Evolutionary conservation across 768 basidiomycete genomes (phyloP).

Genomic region (Phlegmacium glaucopus): DNA sequence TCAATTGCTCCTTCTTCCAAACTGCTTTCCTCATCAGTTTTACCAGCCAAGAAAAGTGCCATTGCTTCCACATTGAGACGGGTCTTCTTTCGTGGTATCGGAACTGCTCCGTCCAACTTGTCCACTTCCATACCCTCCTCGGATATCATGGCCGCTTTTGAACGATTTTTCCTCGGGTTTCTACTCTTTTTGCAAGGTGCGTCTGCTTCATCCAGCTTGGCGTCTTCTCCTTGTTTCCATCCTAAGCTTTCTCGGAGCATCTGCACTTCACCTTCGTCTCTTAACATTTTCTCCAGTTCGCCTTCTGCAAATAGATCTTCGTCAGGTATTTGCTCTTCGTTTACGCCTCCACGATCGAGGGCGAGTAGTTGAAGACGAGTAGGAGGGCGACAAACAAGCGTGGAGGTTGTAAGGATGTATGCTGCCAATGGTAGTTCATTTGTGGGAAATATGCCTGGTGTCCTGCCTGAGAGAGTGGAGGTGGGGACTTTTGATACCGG

Average conservation of each 20-base stretch:
- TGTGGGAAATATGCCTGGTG: too few relatives aligned
- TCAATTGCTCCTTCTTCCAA: slow-evolving; percentile 22
- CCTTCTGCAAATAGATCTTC: slow-evolving; percentile 70
- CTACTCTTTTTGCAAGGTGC: slow-evolving; percentile 5
- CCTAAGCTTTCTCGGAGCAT: slow-evolving; percentile 33
- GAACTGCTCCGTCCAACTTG: slow-evolving; percentile 4
- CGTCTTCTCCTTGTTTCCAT: slow-evolving; percentile 25
- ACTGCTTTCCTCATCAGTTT: slow-evolving; percentile 21
- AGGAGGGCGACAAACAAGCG: slow-evolving; percentile 33
- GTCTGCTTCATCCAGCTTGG: slow-evolving; percentile 9
- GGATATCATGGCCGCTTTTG: neutral
- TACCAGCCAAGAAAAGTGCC: slow-evolving; percentile 41
- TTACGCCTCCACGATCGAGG: slow-evolving; percentile 53
- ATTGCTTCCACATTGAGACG: slow-evolving; percentile 59
- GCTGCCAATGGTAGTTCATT: slow-evolving; percentile 36
- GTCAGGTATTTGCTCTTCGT: slow-evolving; percentile 49
- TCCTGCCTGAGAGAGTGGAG: slow-evolving; percentile 6
- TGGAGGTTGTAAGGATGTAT: slow-evolving; percentile 50
- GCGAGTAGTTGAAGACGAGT: slow-evolving; percentile 67
- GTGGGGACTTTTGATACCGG: slow-evolving; percentile 3
- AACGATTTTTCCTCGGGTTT: slow-evolving; percentile 6
- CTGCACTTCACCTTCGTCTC: slow-evolving; percentile 49
- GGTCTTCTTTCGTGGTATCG: slow-evolving; percentile 21
- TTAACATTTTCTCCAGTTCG: slow-evolving; percentile 60
- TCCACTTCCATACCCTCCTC: neutral